Percentiles rank a stretch among this genome's conserved stretches.
Evolutionary conservation across 768 basidiomycete genomes (phyloP).

Genomic region (Rhizopogon vinicolor): DNA sequence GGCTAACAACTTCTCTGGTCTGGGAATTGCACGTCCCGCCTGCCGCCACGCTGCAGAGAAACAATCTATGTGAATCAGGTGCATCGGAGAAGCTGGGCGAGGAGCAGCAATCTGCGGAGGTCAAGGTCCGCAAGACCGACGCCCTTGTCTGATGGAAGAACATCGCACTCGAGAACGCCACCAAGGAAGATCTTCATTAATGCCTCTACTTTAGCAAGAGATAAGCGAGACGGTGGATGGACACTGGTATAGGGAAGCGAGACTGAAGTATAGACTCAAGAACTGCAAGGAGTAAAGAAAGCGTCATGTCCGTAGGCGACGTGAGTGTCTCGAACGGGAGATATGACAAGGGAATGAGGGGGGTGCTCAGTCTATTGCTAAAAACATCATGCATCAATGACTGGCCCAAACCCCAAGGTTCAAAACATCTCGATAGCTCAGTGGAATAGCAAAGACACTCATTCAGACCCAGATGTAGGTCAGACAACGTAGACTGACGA

Average conservation of each 20-base stretch:
- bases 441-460: too few relatives aligned
- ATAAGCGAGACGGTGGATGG: slow-evolving; percentile 33
- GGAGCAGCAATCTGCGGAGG: slow-evolving; percentile 50
- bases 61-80: too few relatives aligned
- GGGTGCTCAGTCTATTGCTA: slow-evolving; percentile 31
- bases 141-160: slow-evolving; percentile 51
- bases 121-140: slow-evolving; percentile 65
- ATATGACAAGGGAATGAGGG: slow-evolving; percentile 31
- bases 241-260: slow-evolving; percentile 43
- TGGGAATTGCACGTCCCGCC: not conserved
- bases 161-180: slow-evolving; percentile 65
- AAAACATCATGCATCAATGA: not conserved
- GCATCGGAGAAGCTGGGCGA: too few relatives aligned
- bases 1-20: not conserved
- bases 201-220: slow-evolving; percentile 46
- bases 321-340: slow-evolving; percentile 40
- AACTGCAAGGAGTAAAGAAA: slow-evolving; percentile 65
- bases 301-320: slow-evolving; percentile 60
- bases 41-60: too few relatives aligned
- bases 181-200: slow-evolving; percentile 62
- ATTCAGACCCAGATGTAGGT: too few relatives aligned
- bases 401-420: too few relatives aligned
- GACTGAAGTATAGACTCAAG: slow-evolving; percentile 55
- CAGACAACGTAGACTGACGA: too few relatives aligned
- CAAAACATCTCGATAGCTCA: too few relatives aligned